Percentiles rank a stretch among this genome's conserved stretches.
Conservation (phyloP, 2,329 filamentous ascomycete genomes). For the Exophiala xenobiotica region DNA sequence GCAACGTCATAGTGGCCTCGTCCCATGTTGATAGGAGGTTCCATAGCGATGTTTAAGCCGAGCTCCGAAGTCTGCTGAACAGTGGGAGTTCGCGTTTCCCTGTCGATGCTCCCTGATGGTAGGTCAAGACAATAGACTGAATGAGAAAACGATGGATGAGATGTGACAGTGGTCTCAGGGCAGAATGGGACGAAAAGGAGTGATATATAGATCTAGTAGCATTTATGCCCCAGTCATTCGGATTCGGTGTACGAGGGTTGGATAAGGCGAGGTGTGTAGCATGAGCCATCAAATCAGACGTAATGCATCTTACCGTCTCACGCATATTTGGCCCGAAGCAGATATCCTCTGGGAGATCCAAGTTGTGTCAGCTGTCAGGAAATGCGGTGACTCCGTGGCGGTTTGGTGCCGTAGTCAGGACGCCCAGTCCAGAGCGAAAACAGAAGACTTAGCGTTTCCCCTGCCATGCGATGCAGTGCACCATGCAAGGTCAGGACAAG, state of each 20-base stretch:
- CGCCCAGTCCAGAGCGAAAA: background rate
- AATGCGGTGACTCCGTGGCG: slow-evolving; percentile 26
- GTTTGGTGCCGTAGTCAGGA: slow-evolving; percentile 4
- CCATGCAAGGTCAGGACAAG: slow-evolving; percentile 10
- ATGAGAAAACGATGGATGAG: slow-evolving; percentile 3
- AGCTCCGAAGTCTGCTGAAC: background rate
- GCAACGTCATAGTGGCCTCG: slow-evolving; percentile 31
- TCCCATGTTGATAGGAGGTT: slow-evolving; percentile 26
- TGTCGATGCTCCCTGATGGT: too few relatives aligned
- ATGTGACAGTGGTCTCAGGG: too few relatives aligned
- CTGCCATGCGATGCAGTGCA: slow-evolving; percentile 10
- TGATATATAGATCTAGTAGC: background rate
- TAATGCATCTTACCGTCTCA: slow-evolving; percentile 7
- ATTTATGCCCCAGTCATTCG: background rate
- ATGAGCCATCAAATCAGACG: background rate
- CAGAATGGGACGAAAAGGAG: too few relatives aligned
- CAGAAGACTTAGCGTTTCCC: slow-evolving; percentile 2
- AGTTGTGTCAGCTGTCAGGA: slow-evolving; percentile 23
- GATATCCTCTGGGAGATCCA: slow-evolving; percentile 1
- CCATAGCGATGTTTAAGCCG: slow-evolving; percentile 8
- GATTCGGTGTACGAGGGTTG: background rate
- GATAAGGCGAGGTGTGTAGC: background rate
- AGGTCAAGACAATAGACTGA: background rate
- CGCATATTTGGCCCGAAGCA: slow-evolving; percentile 5
- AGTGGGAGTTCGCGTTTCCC: too few relatives aligned